Percentiles rank a stretch among this genome's conserved stretches.
phyloP scores from a whole-genome alignment of 1,139 yeast species.

The Lodderomyces margitis region DNA sequence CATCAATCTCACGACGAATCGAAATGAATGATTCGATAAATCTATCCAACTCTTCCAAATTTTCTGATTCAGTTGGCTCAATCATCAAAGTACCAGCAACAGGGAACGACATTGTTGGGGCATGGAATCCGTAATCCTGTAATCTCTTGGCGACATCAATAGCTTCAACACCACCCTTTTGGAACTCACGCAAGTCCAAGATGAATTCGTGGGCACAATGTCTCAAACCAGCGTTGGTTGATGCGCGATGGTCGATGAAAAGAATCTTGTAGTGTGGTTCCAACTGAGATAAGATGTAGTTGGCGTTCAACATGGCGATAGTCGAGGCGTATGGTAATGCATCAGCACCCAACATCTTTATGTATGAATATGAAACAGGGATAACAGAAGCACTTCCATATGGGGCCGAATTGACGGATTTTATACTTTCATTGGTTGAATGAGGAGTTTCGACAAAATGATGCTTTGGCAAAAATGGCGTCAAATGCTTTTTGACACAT shows the following conservation, averaged over 20 bases:
- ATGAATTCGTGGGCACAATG: conserved; percentile 98
- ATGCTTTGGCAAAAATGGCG: conserved; percentile 82
- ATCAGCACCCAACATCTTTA: conserved; percentile 85
- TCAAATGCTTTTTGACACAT: conserved; percentile 82
- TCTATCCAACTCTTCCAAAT: conserved; percentile 82
- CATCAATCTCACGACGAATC: conserved; percentile 79
- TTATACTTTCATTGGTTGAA: conserved; percentile 54
- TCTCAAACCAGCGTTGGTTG: conserved; percentile 46
- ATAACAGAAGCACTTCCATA: conserved; percentile 92
- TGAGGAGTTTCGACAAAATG: conserved; percentile 60
- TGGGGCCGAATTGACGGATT: conserved; percentile 88
- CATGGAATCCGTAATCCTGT: conserved; percentile 98
- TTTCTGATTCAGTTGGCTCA: conserved; percentile 96
- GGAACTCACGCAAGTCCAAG: conserved; percentile 84
- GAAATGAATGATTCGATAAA: conserved; percentile 85
- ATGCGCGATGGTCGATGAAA: conserved; percentile 56
- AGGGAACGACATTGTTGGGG: conserved; percentile 98
- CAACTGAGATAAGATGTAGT: conserved; percentile 85
- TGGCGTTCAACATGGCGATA: conserved; percentile 90
- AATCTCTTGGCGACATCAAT: conserved; percentile 95
- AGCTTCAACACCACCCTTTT: conserved; percentile 82
- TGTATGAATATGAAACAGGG: conserved; percentile 92
- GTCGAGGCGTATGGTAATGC: conserved; percentile 85
- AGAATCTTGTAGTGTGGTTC: conserved; percentile 70
- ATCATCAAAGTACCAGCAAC: conserved; percentile 97